Evolutionary conservation across 148 eudicot species (phyloP), one percentile per base, ranked within the genome.

Genomic region (Pouteria glomerata): DNA sequence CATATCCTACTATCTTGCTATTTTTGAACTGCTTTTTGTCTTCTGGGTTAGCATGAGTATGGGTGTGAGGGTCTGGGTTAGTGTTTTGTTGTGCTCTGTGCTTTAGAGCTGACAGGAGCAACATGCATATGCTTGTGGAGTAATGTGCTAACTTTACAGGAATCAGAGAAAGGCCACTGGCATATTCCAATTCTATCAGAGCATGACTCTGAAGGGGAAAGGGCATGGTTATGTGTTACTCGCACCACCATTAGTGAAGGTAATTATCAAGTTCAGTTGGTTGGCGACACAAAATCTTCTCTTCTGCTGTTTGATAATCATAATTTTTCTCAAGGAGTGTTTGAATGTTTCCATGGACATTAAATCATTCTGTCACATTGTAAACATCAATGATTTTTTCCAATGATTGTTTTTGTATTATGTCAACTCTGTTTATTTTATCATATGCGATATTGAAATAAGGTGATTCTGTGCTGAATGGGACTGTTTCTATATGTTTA

Each of bases 101-200:
- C 16, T 39, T 21, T 6, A 42, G 42, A 57, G 51, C 53, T 27
- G 37, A 58, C 29, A 42, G 42, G 47, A 70, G 15, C 1, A 24
- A 29, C 2, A 30, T 44, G 15, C 31, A 44, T 45, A 63, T 60
- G 30, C 13, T 3, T 39, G 29, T 13, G 53, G 26, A 68, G 12
- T 11, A 39, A 66, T 69, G 44, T 70, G 35, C 30, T 63, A 24
- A 45, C 70, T 67, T 72, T 35, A 69, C 85, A 93, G 98, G 98
- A 93, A 70, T 88, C 97, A 8, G 83, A 78, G 51, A 82, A 78
- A 79, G 98, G 98, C 52, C 85, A 87, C 69, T 93, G 98, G 98
- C 98, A 93, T 81, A 78, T 93, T 79, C 98, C 98, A n/a, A 72
- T 93, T 57, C 87, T 66, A 69, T 87, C 91, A 27, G 84, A 89